Conservation (phyloP, 176 grass and related monocot species). For the Hordeum vulgare region DNA sequence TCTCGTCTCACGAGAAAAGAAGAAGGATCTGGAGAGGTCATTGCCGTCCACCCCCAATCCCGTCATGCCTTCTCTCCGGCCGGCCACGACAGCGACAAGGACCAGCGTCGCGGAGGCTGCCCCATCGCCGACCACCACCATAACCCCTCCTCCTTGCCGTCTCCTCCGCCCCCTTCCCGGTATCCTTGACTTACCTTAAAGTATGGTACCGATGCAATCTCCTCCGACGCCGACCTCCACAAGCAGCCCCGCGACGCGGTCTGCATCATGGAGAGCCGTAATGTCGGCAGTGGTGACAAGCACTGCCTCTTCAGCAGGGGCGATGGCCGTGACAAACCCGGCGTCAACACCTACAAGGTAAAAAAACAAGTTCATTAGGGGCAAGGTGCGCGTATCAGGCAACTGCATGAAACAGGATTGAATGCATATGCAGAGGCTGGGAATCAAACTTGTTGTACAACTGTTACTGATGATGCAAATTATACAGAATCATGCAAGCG, state of each 20-base stretch:
- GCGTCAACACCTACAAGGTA: slow-evolving; percentile 55
- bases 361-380: not conserved
- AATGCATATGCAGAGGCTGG: not conserved
- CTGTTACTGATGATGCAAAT: not conserved
- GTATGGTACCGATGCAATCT: no score
- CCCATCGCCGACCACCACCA: no score
- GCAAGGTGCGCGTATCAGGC: not conserved
- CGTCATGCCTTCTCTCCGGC: no score
- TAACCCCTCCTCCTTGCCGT: no score
- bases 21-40: no score
- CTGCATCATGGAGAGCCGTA: slow-evolving; percentile 77
- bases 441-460: no score
- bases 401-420: not conserved
- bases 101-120: no score
- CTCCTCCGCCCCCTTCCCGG: no score
- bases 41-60: no score
- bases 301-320: slow-evolving; percentile 78
- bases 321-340: slow-evolving; percentile 83
- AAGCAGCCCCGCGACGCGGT: slow-evolving; percentile 67
- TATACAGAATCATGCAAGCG: not conserved
- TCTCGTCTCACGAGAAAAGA: no score
- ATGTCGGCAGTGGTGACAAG: slow-evolving; percentile 86
- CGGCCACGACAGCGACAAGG: no score
- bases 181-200: no score
- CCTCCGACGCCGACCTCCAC: slow-evolving; percentile 84